Percentiles rank a stretch among this genome's conserved stretches.
phyloP scores from a whole-genome alignment of 2,329 filamentous ascomycete genomes.

The Talaromyces sp. region DNA sequence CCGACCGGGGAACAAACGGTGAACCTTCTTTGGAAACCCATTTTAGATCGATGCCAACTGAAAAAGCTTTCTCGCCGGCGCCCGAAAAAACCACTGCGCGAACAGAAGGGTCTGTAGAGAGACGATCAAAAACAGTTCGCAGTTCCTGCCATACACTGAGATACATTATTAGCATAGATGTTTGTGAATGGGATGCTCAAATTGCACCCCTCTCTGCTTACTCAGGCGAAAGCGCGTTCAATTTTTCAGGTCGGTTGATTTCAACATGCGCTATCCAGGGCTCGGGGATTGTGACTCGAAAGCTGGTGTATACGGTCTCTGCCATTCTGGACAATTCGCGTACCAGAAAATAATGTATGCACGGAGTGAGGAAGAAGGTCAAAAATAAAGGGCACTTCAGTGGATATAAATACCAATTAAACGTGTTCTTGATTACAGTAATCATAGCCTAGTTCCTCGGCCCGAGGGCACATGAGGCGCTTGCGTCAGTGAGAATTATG shows the following conservation, averaged over 20 bases:
- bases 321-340: too few relatives aligned
- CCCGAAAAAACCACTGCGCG: constrained; percentile 76
- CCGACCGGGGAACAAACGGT: constrained; percentile 37
- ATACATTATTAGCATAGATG: too few relatives aligned
- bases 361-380: too few relatives aligned
- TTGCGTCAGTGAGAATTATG: too few relatives aligned
- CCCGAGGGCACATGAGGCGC: too few relatives aligned
- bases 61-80: constrained; percentile 78
- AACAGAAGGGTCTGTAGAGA: constrained; percentile 68
- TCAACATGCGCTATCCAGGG: constrained; percentile 79
- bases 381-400: too few relatives aligned
- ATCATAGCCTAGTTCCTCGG: too few relatives aligned
- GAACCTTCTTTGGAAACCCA: constrained; percentile 61
- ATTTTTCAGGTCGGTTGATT: constrained; percentile 79
- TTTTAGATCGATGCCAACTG: constrained; percentile 66
- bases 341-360: too few relatives aligned
- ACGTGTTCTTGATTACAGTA: too few relatives aligned
- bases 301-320: constrained; percentile 46
- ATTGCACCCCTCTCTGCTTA: too few relatives aligned
- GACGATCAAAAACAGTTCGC: constrained; percentile 62
- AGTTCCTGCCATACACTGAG: constrained; percentile 75
- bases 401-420: too few relatives aligned
- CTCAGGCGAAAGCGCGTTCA: constrained; percentile 79
- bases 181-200: too few relatives aligned
- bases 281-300: constrained; percentile 65